Base-by-base conservation (phyloP, 176 grass and related monocot species). In the Carex parvula region DNA sequence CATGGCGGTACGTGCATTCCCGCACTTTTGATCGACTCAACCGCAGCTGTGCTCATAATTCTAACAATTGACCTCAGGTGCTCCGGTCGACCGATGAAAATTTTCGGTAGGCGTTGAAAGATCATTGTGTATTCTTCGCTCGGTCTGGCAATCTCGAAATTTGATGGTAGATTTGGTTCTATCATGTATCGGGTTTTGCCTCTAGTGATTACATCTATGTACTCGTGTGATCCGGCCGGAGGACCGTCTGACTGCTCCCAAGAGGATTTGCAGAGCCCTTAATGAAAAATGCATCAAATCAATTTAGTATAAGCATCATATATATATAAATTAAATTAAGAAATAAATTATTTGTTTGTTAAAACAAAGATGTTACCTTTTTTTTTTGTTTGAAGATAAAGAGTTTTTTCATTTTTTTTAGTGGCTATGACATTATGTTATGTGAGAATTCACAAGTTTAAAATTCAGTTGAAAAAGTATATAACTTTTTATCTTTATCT, bases 91-190 rank as follows among this genome's bases (percentile, higher is more conserved):
- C 81, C 89, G 37, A 91, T 91, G 60, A 93, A 86, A 60, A 88
- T 79, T 9, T 59, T 8, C 29, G 92, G 95, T 4, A 98, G 81
- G 2, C 55, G 26, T 29, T 46, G 56, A 64, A 98, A 78, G 15
- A 94, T 78, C 13, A 18, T 84, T 39, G 42, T 35, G 87, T 93
- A 94, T 72, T 84, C 75, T n/a, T 56, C 20, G 73, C 78, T 89
- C 18, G 95, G 95, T 78, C 92, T 92, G 2, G 90, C 92, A 8
- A 92, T 93, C 66, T 94, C 95, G 59, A 97, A 97, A 52, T 94
- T 88, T 16, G 67, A 59, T 21, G 87, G 81, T 14, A 89, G 55
- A 75, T 90, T 87, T 9, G 88, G 84, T 86, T 98, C 95, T 48
- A 98, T 83, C 78, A 98, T 77, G 90, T 94, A 98, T 44, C 89